phyloP scores from a whole-genome alignment of 352 stramenopile species.

The Albugo candida region DNA sequence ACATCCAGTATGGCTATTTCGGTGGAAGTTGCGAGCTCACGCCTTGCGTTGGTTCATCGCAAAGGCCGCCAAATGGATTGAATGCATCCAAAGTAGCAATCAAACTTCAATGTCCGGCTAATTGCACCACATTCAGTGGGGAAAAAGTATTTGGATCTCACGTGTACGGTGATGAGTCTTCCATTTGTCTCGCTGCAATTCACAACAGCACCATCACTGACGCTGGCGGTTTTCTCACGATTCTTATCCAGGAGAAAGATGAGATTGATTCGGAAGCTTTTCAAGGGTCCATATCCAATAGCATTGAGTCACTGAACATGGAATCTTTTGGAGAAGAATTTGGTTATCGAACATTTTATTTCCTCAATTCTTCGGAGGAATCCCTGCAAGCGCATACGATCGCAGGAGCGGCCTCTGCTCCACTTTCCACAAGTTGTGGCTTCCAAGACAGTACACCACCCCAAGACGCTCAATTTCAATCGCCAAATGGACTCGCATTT shows the following conservation, averaged over 20 bases:
- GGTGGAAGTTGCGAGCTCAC: constrained; percentile 36
- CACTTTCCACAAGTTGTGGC: constrained; percentile 74
- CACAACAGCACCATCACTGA: constrained; percentile 67
- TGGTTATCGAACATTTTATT: constrained; percentile 35
- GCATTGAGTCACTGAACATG: constrained; percentile 33
- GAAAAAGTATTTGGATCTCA: constrained; percentile 33
- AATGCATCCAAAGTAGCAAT: constrained; percentile 83
- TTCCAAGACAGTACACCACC: constrained; percentile 72
- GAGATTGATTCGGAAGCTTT: constrained; percentile 18
- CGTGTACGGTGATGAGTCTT: constrained; percentile 78
- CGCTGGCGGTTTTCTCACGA: constrained; percentile 28
- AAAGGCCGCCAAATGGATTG: constrained; percentile 30
- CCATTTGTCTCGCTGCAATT: constrained; percentile 82
- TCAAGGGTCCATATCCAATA: constrained; percentile 25
- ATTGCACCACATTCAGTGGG: constrained; percentile 16
- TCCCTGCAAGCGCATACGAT: constrained; percentile 81
- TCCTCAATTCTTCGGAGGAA: constrained; percentile 14
- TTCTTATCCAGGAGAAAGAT: constrained; percentile 1
- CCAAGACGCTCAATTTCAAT: constrained; percentile 55
- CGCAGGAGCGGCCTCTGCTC: constrained; percentile 59
- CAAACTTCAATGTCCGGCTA: constrained; percentile 52
- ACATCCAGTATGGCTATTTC: constrained; percentile 89
- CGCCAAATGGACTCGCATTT: constrained; percentile 37
- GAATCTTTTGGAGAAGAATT: constrained; percentile 9
- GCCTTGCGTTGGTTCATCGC: constrained; percentile 83